Evolutionary conservation across 2,329 filamentous ascomycete genomes (phyloP), one percentile per base, ranked within the genome.

Genomic region (Fusarium sp.): DNA sequence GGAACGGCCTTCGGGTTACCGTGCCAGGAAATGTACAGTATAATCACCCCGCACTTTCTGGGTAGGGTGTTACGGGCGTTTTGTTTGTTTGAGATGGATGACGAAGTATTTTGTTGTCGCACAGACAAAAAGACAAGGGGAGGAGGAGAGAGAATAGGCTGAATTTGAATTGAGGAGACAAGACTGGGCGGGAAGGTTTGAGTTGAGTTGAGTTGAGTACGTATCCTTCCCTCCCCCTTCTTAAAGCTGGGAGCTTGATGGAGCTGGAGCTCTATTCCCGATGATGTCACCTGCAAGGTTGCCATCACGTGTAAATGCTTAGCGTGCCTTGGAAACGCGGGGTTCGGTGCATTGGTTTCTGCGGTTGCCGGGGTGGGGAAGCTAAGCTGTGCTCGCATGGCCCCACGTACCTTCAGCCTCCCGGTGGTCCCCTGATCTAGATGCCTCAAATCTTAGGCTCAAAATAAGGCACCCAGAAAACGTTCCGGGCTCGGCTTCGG

Each of bases 401-500:
- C 17, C 46, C 46, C 46, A 75, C 72, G 72, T 74, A 70, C 24
- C 42, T n/a, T 14, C 17, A n/a, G 10, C n/a, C 38, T 44, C 20
- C 36, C 12, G 6, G 5, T 51, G 6, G 5, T 51, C 44, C 46
- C 10, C 51, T 20, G 10, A 58, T 6, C 10, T 42, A 9, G 6
- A 22, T 56, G 66, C 69, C 72, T 75, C 7, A 16, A n/a, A 74
- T 73, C 72, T 81, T 51, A 83, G 81, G 81, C 80, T 33, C 0
- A n/a, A 70, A 72, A 71, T 79, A 55, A 83, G 81, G 81, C 80
- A 46, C 1, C n/a, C 36, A 69, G 29, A 60, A 29, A 44, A 57
- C 40, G 27, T 62, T 60, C 69, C 70, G 70, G 66, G 67, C 66
- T 78, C 81, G 80, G 80, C 78, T 80, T 79, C 80, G 79, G 80